Evolutionary conservation across 2,329 filamentous ascomycete genomes (phyloP).

Genomic region (Alternaria sp.): DNA sequence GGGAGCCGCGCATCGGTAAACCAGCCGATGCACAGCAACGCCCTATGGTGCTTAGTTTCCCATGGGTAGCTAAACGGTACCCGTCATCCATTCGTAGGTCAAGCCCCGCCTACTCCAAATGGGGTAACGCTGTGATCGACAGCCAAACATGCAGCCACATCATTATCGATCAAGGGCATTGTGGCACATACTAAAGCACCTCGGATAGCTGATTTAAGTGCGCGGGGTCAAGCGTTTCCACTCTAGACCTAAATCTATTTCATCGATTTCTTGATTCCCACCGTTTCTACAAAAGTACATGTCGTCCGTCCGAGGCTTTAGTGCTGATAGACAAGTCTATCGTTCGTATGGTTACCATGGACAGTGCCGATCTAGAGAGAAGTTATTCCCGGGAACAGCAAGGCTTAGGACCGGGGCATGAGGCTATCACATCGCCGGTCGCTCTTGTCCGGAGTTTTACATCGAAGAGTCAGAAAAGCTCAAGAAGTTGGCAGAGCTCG

Average conservation of each 20-base stretch:
- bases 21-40: neutral
- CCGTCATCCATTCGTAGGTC: slow-evolving; percentile 18
- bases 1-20: slow-evolving; percentile 3
- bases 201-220: slow-evolving; percentile 20
- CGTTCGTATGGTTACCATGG: slow-evolving; percentile 22
- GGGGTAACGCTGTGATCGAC: slow-evolving; percentile 18
- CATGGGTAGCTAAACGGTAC: slow-evolving; percentile 6
- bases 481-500: slow-evolving; percentile 18
- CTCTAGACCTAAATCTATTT: neutral
- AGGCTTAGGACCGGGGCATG: slow-evolving; percentile 33
- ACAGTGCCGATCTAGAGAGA: slow-evolving; percentile 39
- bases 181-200: slow-evolving; percentile 8
- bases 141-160: slow-evolving; percentile 14
- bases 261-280: slow-evolving; percentile 5
- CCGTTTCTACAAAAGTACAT: slow-evolving; percentile 1
- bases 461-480: slow-evolving; percentile 30
- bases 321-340: slow-evolving; percentile 19
- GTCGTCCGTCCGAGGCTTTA: neutral
- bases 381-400: slow-evolving; percentile 48
- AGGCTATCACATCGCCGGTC: slow-evolving; percentile 37
- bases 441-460: slow-evolving; percentile 40
- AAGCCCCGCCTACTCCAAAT: slow-evolving; percentile 20
- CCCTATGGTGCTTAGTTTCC: neutral
- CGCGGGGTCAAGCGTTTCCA: slow-evolving; percentile 12
- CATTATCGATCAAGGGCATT: neutral